Conservation (phyloP, 2,329 filamentous ascomycete genomes). For the Aspergillus fructus region DNA sequence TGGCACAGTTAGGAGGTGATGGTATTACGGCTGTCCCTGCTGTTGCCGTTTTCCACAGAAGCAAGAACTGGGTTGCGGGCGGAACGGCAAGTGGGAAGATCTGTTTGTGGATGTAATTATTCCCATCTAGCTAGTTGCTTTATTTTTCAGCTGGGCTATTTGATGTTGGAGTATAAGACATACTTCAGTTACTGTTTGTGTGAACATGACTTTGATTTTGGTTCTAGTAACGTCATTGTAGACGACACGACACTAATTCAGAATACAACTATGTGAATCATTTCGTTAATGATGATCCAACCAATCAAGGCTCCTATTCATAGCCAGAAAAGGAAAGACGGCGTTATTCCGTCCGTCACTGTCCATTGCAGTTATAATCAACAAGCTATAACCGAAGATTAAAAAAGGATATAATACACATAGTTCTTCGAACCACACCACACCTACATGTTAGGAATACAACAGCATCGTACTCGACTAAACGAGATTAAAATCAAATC, state of each 20-base stretch:
- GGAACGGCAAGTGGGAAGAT: slow-evolving; percentile 91
- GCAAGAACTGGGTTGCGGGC: slow-evolving; percentile 84
- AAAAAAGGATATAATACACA: background rate
- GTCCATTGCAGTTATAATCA: no score
- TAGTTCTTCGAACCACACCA: background rate
- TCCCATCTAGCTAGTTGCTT: background rate
- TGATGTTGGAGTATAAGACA: background rate
- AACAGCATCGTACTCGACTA: background rate
- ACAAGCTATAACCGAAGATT: background rate
- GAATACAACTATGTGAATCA: no score
- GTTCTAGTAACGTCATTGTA: no score
- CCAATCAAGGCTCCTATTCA: no score
- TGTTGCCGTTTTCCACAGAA: slow-evolving; percentile 86
- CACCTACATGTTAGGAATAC: background rate
- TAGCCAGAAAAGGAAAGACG: no score
- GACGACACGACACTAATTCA: no score
- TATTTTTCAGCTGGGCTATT: background rate
- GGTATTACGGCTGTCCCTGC: slow-evolving; percentile 93
- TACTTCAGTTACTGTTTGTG: background rate
- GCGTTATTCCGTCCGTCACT: no score
- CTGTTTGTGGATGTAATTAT: slow-evolving; percentile 75
- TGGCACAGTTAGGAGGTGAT: slow-evolving; percentile 85
- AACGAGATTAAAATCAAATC: slow-evolving; percentile 52
- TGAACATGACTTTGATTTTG: background rate
- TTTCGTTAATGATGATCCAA: no score